Percentiles rank a stretch among this genome's conserved stretches.
These are phyloP conservation scores for Didymella pinodella DNA, from an alignment of 2,329 filamentous ascomycete species.

Conservation along the genomic window DNA sequence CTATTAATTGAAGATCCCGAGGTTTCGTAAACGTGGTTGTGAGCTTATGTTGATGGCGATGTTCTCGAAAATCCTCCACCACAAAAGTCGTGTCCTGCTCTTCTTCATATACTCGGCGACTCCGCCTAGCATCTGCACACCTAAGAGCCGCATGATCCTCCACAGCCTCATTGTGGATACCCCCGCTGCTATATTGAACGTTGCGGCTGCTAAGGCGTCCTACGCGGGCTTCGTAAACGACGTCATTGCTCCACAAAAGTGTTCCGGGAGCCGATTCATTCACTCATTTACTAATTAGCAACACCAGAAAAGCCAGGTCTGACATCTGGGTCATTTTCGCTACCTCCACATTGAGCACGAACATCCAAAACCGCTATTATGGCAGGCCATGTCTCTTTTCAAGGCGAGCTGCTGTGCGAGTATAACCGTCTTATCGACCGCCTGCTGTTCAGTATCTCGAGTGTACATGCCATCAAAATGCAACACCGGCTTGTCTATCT, in stretches of 20 bases:
- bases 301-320: no score
- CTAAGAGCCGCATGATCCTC: background rate
- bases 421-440: no score
- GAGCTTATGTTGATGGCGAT: background rate
- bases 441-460: no score
- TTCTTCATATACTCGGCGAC: background rate
- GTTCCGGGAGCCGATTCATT: background rate
- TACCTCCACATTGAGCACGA: no score
- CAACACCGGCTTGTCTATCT: no score
- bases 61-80: background rate
- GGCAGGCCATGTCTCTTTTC: no score
- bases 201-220: slow-evolving; percentile 1
- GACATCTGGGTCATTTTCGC: no score
- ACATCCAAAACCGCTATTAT: no score
- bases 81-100: background rate
- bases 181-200: no score
- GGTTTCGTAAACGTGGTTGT: background rate
- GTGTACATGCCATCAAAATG: no score
- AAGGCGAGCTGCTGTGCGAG: no score
- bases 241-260: slow-evolving; percentile 1
- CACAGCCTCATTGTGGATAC: slow-evolving; percentile 2
- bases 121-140: background rate
- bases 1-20: background rate
- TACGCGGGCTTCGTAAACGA: background rate
- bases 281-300: background rate